phyloP scores from a whole-genome alignment of 257 asterid genomes.

The Anisodus tanguticus region DNA sequence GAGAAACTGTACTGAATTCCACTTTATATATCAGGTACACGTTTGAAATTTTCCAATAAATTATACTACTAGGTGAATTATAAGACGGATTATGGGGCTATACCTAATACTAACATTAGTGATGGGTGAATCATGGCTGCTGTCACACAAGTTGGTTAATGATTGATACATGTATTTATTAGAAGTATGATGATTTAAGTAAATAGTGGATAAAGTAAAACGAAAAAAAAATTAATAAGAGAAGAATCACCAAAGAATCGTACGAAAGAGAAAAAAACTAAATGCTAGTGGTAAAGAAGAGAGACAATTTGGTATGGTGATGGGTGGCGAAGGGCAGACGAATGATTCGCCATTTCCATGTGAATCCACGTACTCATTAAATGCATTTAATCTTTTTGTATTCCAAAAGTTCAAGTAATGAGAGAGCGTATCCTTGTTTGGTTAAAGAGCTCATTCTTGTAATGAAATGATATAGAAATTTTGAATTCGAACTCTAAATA shows the following conservation, averaged over 20 bases:
- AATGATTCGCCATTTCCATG: slow-evolving; percentile 60
- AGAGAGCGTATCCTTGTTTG: not conserved
- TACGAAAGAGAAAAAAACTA: slow-evolving; percentile 28
- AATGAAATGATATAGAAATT: too few relatives aligned
- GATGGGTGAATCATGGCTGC: slow-evolving; percentile 30
- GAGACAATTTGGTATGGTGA: slow-evolving; percentile 45
- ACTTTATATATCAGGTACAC: not conserved
- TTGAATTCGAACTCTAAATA: not conserved
- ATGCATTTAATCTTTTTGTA: slow-evolving; percentile 31
- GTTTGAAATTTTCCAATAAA: not conserved
- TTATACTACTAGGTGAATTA: not conserved
- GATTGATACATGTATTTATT: slow-evolving; percentile 35
- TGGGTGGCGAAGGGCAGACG: slow-evolving; percentile 52
- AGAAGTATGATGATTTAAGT: not conserved
- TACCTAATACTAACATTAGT: slow-evolving; percentile 26
- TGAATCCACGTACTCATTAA: slow-evolving; percentile 55
- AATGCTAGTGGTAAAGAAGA: slow-evolving; percentile 34
- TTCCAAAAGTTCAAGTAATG: not conserved
- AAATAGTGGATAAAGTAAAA: not conserved
- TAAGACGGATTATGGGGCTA: slow-evolving; percentile 19
- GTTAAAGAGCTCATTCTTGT: not conserved
- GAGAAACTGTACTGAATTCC: not conserved
- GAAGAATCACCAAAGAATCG: slow-evolving; percentile 23
- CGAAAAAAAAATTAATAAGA: not conserved
- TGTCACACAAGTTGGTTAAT: slow-evolving; percentile 43